Evolutionary conservation across 2,329 filamentous ascomycete genomes (phyloP), one percentile per base, ranked within the genome.

Genomic region (Hysterium pulicare): DNA sequence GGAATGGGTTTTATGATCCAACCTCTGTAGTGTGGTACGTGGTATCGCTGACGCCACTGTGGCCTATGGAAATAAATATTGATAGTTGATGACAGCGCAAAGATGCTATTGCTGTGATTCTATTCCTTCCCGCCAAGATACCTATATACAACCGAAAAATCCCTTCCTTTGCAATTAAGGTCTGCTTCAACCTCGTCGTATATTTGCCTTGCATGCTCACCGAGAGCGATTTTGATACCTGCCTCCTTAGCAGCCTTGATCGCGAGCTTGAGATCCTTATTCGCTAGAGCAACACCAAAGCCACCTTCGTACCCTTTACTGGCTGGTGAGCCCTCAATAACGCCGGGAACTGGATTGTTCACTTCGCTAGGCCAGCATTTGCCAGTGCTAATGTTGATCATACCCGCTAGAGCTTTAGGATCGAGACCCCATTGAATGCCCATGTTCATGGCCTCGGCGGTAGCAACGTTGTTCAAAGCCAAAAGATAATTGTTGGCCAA

Each of bases 401-500:
- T 82, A 39, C 84, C 82, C 0, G 88, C 86, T 2, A 98, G 76
- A 6, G 82, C 83, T 46, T 78, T 79, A 1, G 80, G 73, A 42
- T 84, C 75, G 7, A 84, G 70, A 2, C 81, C 81, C 76, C 78
- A 83, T 38, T 74, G 71, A 28, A 83, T 73, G 4, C 80, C 81
- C 61, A 84, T 74, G 46, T 81, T 82, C 80, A 84, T 83, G 5
- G 80, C 81, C 58, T 84, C 81, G 3, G 79, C 78, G 0, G 79
- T 81, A 2, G 81, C 81, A 45, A 84, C 90, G 69, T 98, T 98
- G 74, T 90, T 94, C 54, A 97, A 82, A 3, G 90, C 91, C 3
- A 98, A 76, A 21, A 97, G 80, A 66, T 98, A 98, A 69, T 98
- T 98, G 72, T 98, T 98, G 40, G 91, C 90, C 23, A 98, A 77